A percentile compares a stretch with the other conserved stretches of the same genome.
phyloP scores from a whole-genome alignment of 352 stramenopile genomes.

The Phytophthora tubulina region DNA sequence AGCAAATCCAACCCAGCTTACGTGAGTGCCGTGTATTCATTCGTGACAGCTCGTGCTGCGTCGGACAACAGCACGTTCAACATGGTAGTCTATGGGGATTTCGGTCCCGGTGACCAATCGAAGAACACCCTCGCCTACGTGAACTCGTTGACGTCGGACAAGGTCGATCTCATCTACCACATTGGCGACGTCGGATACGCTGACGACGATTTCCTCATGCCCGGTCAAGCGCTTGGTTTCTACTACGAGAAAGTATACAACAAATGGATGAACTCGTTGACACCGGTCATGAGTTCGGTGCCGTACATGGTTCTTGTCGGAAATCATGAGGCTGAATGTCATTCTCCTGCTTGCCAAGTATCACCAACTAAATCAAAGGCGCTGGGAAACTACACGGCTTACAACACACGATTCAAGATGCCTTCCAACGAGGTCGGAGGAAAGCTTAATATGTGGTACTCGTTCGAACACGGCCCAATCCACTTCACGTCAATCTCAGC shows the following conservation, averaged over 20 bases:
- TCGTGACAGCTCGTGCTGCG: neutral
- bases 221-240: slow-evolving; percentile 52
- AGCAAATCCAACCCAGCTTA: neutral
- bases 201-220: slow-evolving; percentile 37
- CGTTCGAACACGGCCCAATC: slow-evolving; percentile 80
- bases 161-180: neutral
- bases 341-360: slow-evolving; percentile 64
- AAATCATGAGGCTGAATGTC: slow-evolving; percentile 90
- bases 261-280: slow-evolving; percentile 71
- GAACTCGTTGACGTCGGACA: neutral
- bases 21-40: neutral
- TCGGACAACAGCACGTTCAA: neutral
- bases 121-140: neutral
- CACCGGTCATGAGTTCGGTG: slow-evolving; percentile 46
- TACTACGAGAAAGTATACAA: slow-evolving; percentile 88
- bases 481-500: slow-evolving; percentile 84
- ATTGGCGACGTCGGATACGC: slow-evolving; percentile 56
- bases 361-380: slow-evolving; percentile 51
- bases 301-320: slow-evolving; percentile 85
- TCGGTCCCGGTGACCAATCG: neutral
- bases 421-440: slow-evolving; percentile 64
- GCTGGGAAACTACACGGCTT: slow-evolving; percentile 83
- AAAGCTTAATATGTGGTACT: slow-evolving; percentile 87
- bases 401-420: slow-evolving; percentile 86
- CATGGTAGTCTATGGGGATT: neutral